Conservation (phyloP, 352 stramenopile genomes). For the Pythium brassicae region DNA sequence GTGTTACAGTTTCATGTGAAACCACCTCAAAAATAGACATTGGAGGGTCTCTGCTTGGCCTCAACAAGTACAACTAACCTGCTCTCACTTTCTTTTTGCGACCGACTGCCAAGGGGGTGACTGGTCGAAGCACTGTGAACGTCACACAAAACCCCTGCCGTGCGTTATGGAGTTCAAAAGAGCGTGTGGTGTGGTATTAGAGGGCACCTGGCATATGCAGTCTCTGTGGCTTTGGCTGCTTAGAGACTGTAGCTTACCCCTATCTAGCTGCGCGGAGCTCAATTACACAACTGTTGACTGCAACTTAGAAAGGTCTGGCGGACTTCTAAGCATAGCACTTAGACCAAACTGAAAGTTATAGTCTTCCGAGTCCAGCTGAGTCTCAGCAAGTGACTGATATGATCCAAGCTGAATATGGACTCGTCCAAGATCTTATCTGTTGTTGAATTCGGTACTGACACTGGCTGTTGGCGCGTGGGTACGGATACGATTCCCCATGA, state of each 20-base stretch:
- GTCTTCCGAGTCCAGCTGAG: not conserved
- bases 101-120: too few species aligned
- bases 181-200: slow-evolving; percentile 1
- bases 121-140: not conserved
- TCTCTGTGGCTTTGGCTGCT: not conserved
- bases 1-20: too few species aligned
- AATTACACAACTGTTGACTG: not conserved
- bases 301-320: not conserved
- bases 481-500: not conserved
- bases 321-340: not conserved
- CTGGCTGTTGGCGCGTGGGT: not conserved
- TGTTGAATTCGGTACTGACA: not conserved
- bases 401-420: too few species aligned
- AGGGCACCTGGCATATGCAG: not conserved
- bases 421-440: not conserved
- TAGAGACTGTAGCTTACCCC: not conserved
- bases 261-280: not conserved
- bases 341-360: not conserved
- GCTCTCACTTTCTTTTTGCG: too few species aligned
- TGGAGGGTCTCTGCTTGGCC: too few species aligned
- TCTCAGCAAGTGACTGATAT: too few species aligned
- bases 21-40: too few species aligned
- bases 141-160: slow-evolving; percentile 1
- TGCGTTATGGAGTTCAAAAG: not conserved
- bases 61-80: too few species aligned